Evolutionary conservation across 495 filamentous ascomycete genomes (phyloP).

Genomic region (Glutinoglossum americanum): DNA sequence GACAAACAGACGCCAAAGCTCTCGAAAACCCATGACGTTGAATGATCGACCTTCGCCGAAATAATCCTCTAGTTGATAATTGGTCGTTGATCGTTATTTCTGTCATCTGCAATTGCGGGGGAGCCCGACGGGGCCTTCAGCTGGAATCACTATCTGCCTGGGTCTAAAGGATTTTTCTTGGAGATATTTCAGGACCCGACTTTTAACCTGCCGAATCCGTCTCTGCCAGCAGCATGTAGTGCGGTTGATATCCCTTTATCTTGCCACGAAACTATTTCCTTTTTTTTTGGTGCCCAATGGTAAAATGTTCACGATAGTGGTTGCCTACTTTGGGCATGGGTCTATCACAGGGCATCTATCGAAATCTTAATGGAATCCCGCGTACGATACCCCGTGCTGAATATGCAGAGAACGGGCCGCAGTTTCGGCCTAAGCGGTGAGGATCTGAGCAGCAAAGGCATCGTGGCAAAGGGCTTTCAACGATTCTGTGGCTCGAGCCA

Average conservation of each 20-base stretch:
- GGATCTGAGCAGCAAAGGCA: neutral
- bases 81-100: no score
- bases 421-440: neutral
- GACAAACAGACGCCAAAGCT: no score
- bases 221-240: neutral
- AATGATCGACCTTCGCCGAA: no score
- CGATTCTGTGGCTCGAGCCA: neutral
- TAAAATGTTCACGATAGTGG: neutral
- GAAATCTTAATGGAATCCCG: neutral
- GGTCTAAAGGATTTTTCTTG: neutral
- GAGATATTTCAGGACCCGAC: neutral
- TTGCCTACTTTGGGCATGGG: neutral
- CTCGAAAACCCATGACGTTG: no score
- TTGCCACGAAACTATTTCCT: no score
- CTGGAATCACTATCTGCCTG: neutral
- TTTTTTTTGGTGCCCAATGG: neutral
- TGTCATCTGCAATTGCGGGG: no score
- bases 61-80: no score
- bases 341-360: neutral
- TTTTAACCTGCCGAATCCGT: neutral
- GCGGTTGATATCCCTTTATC: neutral
- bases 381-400: neutral
- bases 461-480: neutral
- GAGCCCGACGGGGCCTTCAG: neutral
- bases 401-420: neutral